A percentile compares a stretch with the other conserved stretches of the same genome.
These are phyloP conservation scores for Calonectria hawksworthii DNA, from an alignment of 2,329 filamentous ascomycete species.

Conservation along the genomic window DNA sequence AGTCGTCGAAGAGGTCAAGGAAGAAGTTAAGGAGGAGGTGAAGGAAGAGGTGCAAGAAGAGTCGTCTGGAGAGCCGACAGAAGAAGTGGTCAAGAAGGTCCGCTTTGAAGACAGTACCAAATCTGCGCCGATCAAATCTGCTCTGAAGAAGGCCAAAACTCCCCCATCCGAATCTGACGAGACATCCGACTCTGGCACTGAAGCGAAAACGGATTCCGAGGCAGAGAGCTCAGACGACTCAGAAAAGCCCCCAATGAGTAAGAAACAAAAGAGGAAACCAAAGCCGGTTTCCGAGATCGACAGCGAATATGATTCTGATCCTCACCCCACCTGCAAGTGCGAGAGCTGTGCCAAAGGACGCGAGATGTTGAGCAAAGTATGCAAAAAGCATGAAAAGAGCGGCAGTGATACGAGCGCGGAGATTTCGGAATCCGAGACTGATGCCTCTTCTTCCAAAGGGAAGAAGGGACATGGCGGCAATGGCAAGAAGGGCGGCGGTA, in stretches of 20 bases:
- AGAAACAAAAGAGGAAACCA: slow-evolving; percentile 38
- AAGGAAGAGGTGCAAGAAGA: slow-evolving; percentile 6
- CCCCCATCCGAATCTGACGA: slow-evolving; percentile 39
- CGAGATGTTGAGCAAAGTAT: slow-evolving; percentile 38
- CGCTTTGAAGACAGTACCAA: slow-evolving; percentile 55
- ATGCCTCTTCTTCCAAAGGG: slow-evolving; percentile 29
- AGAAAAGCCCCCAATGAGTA: slow-evolving; percentile 25
- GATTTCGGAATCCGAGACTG: slow-evolving; percentile 40
- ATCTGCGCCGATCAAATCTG: slow-evolving; percentile 41
- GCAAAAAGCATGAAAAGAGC: slow-evolving; percentile 35
- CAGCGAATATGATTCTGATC: slow-evolving; percentile 50
- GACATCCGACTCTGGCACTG: slow-evolving; percentile 40
- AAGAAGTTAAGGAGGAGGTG: neutral
- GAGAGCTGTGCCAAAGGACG: slow-evolving; percentile 41
- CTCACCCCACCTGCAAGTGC: slow-evolving; percentile 51
- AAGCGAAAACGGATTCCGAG: slow-evolving; percentile 36
- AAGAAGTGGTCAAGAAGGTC: slow-evolving; percentile 56
- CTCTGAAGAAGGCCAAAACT: slow-evolving; percentile 39
- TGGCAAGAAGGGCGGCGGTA: slow-evolving; percentile 36
- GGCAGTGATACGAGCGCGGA: slow-evolving; percentile 20
- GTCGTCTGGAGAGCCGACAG: neutral
- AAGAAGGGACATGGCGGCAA: slow-evolving; percentile 34
- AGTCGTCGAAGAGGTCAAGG: neutral
- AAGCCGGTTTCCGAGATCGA: slow-evolving; percentile 34
- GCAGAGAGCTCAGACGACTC: slow-evolving; percentile 33